Conservation (phyloP, 1,284 basidiomycete species). For the Cutaneotrichosporon dermatis region DNA sequence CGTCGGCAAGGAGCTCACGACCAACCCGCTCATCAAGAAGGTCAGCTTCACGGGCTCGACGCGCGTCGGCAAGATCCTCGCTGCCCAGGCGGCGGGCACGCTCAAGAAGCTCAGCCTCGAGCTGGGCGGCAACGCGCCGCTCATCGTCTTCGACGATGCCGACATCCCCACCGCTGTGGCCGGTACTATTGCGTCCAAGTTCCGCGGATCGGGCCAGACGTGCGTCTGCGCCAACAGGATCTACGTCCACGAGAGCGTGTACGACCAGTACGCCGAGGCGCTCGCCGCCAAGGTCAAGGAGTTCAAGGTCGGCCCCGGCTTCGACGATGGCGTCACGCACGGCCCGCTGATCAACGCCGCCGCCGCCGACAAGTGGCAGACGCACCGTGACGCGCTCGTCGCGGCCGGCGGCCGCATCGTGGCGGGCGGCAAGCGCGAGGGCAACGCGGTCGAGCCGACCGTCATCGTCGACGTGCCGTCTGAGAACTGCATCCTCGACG, state of each 20-base stretch:
- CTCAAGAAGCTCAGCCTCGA: constrained; percentile 90
- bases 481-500: constrained; percentile 54
- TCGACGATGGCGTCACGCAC: constrained; percentile 77
- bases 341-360: constrained; percentile 88
- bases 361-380: constrained; percentile 79
- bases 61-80: constrained; percentile 82
- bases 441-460: constrained; percentile 78
- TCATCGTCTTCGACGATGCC: constrained; percentile 85
- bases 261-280: constrained; percentile 44
- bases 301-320: constrained; percentile 88
- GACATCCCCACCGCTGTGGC: constrained; percentile 88
- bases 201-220: constrained; percentile 87
- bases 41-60: constrained; percentile 91
- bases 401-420: constrained; percentile 78
- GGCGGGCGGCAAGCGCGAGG: constrained; percentile 69
- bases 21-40: constrained; percentile 55
- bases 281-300: constrained; percentile 59
- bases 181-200: constrained; percentile 85
- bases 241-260: constrained; percentile 46
- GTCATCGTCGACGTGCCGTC: constrained; percentile 79
- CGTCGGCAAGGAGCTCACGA: constrained; percentile 45
- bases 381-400: constrained; percentile 83
- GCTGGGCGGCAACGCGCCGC: constrained; percentile 47
- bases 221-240: constrained; percentile 49
- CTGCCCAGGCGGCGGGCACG: constrained; percentile 74